Conservation (phyloP, 1,284 basidiomycete genomes). For the Lentinula novae-zelandiae region DNA sequence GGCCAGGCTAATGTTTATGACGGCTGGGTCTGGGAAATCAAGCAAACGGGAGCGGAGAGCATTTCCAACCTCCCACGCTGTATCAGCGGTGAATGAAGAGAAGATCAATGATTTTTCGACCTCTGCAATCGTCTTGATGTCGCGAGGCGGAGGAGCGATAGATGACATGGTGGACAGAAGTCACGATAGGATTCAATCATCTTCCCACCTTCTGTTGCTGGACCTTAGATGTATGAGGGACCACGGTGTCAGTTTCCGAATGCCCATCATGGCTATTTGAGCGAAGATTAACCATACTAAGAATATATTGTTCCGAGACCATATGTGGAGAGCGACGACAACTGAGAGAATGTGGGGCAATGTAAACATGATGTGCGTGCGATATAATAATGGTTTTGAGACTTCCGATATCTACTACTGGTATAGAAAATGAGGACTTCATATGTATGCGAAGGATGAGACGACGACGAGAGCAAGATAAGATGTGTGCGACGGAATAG, state of each 20-base stretch:
- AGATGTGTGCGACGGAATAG: neutral
- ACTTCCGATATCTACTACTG: neutral
- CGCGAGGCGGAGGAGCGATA: neutral
- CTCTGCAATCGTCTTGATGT: neutral
- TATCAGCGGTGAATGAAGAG: constrained; percentile 4
- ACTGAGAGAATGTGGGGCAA: neutral
- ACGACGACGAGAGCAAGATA: neutral
- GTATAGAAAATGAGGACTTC: neutral
- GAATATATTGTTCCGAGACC: neutral
- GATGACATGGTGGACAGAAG: neutral
- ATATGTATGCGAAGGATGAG: neutral
- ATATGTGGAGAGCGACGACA: neutral
- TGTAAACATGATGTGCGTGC: neutral
- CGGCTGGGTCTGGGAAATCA: neutral
- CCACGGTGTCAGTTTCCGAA: no score
- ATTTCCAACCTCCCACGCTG: neutral
- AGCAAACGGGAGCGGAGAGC: neutral
- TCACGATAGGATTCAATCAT: neutral
- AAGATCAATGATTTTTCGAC: neutral
- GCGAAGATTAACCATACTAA: neutral
- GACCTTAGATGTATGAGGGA: no score
- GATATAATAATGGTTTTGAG: neutral
- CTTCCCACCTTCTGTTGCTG: neutral
- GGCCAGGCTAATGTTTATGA: neutral
- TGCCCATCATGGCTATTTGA: no score